These are phyloP conservation scores for Corylus avellana DNA, from an alignment of 306 rosid genomes.

Conservation along the genomic window DNA sequence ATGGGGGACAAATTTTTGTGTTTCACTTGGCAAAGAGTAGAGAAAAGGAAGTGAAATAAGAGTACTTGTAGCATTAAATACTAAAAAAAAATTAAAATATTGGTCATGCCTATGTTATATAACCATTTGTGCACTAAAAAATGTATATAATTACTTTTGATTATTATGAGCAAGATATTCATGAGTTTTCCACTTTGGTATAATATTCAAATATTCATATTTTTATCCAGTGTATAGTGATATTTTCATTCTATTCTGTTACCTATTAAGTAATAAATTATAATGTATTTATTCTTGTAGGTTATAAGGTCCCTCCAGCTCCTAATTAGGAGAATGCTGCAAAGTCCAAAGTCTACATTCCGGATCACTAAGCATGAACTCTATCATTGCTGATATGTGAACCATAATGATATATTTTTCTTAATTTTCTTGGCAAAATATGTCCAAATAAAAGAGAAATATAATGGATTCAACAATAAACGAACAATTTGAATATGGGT, in stretches of 20 bases:
- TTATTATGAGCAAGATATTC: neutral
- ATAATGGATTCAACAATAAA: neutral
- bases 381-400: too few relatives aligned
- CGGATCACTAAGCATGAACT: neutral
- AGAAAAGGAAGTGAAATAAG: too few relatives aligned
- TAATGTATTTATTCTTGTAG: too few relatives aligned
- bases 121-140: too few relatives aligned
- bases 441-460: neutral
- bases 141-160: too few relatives aligned
- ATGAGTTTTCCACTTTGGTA: neutral
- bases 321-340: neutral
- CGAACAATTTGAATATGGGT: neutral
- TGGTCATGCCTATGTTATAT: too few relatives aligned
- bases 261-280: too few relatives aligned
- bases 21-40: too few relatives aligned
- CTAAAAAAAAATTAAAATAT: too few relatives aligned
- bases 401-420: neutral
- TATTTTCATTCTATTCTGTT: neutral
- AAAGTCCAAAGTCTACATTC: neutral
- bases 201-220: neutral
- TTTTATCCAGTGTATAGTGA: neutral
- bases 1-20: too few relatives aligned
- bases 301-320: too few relatives aligned
- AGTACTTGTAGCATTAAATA: too few relatives aligned
- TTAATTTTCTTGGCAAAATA: neutral